Conservation (phyloP, 2,329 filamentous ascomycete species). For the Endoconidiophora polonica region DNA sequence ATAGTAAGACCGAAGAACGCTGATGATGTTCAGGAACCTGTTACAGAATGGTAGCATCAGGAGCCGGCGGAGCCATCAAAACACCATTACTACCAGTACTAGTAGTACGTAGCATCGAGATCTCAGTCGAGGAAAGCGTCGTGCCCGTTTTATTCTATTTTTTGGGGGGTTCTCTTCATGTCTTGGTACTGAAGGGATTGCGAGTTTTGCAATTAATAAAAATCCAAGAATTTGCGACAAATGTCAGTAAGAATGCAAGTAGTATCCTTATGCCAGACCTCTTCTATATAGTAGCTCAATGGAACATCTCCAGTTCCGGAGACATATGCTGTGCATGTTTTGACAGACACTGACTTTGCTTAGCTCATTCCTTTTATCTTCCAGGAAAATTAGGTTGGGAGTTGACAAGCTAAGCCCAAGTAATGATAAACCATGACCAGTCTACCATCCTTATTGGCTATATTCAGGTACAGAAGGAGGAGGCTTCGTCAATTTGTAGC, state of each 20-base stretch:
- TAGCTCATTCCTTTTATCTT: background rate
- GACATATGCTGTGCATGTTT: background rate
- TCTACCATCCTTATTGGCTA: too few species aligned
- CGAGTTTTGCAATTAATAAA: background rate
- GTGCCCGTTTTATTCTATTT: background rate
- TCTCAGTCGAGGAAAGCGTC: background rate
- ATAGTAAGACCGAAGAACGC: background rate
- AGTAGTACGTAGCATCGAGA: too few species aligned
- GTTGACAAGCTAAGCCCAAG: background rate
- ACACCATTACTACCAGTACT: background rate
- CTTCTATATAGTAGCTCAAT: background rate
- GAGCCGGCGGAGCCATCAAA: background rate
- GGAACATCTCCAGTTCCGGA: background rate
- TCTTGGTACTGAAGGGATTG: background rate
- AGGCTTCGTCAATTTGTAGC: too few species aligned
- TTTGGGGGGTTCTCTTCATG: too few species aligned
- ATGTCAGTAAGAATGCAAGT: background rate
- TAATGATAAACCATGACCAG: too few species aligned
- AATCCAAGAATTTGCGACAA: background rate
- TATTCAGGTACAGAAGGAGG: too few species aligned
- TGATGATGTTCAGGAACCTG: background rate
- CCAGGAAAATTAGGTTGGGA: background rate
- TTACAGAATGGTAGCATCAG: constrained; percentile 1
- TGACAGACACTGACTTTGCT: background rate
- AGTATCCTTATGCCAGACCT: background rate